Conservation (phyloP, 2,329 filamentous ascomycete species). For the Pseudohalonectria lignicola region DNA sequence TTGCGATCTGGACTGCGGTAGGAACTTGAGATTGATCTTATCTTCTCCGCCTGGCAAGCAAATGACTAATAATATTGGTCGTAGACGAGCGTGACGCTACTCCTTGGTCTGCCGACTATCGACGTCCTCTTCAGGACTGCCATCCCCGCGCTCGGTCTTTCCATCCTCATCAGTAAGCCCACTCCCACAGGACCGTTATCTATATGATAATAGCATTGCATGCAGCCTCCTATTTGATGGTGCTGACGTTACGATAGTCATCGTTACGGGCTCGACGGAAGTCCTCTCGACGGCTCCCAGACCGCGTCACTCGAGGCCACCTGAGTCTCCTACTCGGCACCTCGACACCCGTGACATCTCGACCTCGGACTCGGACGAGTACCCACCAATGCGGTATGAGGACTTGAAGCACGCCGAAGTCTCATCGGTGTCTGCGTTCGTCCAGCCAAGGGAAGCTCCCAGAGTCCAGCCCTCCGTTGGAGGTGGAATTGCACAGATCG, state of each 20-base stretch:
- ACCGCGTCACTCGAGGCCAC: conserved; percentile 16
- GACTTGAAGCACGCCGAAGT: conserved; percentile 32
- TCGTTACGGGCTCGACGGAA: conserved; percentile 27
- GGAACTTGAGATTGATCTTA: conserved; percentile 33
- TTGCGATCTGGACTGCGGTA: conserved; percentile 44
- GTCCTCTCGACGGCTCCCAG: conserved; percentile 17
- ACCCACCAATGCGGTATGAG: conserved; percentile 34
- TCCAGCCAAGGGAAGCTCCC: conserved; percentile 17
- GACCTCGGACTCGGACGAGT: conserved; percentile 24
- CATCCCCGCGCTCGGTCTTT: conserved; percentile 37
- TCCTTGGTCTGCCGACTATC: conserved; percentile 30
- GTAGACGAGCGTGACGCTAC: conserved; percentile 21
- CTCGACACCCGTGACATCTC: conserved; percentile 26
- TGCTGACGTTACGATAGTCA: too few relatives aligned
- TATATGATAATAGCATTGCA: too few relatives aligned
- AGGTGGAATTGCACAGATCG: not conserved
- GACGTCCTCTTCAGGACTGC: conserved; percentile 25
- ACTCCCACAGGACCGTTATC: too few relatives aligned
- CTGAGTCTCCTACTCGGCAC: conserved; percentile 25
- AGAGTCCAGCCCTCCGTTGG: not conserved
- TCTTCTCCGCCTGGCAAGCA: too few relatives aligned
- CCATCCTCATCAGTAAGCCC: conserved; percentile 37
- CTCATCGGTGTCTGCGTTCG: conserved; percentile 23
- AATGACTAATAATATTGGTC: too few relatives aligned
- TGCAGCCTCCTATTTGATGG: too few relatives aligned